A percentile compares a stretch with the other conserved stretches of the same genome.
Evolutionary conservation across 2,329 filamentous ascomycete genomes (phyloP).

Genomic region (Pseudogymnoascus sp.): DNA sequence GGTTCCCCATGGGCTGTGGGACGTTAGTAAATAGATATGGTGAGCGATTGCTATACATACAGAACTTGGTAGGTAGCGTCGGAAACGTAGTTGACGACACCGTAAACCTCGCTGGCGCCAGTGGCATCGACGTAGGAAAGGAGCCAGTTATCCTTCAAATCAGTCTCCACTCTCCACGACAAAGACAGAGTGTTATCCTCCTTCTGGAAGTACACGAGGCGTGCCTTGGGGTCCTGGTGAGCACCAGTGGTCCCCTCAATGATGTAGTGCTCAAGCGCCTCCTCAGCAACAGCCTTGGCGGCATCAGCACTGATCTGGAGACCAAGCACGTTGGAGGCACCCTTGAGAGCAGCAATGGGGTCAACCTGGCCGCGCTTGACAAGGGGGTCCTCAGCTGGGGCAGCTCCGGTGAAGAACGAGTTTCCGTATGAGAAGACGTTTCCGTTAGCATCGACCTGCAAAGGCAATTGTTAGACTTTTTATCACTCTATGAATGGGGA

Average conservation of each 20-base stretch:
- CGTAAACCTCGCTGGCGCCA: conserved; percentile 39
- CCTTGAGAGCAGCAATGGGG: conserved; percentile 35
- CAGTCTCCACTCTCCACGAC: conserved; percentile 51
- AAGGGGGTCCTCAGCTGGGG: conserved; percentile 33
- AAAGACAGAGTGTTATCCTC: conserved; percentile 39
- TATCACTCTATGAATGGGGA: conserved; percentile 2
- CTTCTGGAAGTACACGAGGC: conserved; percentile 45
- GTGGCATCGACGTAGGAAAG: conserved; percentile 44
- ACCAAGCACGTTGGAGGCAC: conserved; percentile 12
- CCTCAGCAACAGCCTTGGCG: conserved; percentile 32
- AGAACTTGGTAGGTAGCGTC: conserved; percentile 49
- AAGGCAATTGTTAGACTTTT: background rate
- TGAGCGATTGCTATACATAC: conserved; percentile 22
- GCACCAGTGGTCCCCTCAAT: conserved; percentile 43
- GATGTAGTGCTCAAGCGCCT: conserved; percentile 32
- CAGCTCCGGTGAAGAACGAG: conserved; percentile 36
- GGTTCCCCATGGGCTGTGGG: conserved; percentile 39
- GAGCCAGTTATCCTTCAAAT: conserved; percentile 49
- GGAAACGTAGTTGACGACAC: conserved; percentile 48
- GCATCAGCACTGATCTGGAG: conserved; percentile 22
- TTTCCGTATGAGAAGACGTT: conserved; percentile 50
- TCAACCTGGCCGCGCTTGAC: conserved; percentile 36
- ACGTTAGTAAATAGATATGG: conserved; percentile 13
- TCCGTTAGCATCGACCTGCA: conserved; percentile 42
- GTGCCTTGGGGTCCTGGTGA: conserved; percentile 43